A percentile compares a stretch with the other conserved stretches of the same genome.
phyloP scores from a whole-genome alignment of 306 rosid species.

The Cicer cuneatum region DNA sequence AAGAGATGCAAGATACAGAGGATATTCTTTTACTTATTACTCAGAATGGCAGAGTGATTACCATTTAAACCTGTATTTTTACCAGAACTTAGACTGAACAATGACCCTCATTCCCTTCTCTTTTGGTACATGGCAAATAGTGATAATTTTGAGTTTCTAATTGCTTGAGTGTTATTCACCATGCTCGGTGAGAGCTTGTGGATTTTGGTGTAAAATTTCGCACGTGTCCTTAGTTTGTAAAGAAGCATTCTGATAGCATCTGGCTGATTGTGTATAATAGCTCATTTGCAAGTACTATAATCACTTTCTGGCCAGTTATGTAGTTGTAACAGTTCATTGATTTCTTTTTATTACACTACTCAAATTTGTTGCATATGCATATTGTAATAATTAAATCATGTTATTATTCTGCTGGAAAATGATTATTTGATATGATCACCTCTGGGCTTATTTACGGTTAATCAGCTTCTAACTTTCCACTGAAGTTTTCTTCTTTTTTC shows the following conservation, averaged over 20 bases:
- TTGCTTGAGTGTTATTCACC: constrained; percentile 10
- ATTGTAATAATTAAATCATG: constrained; percentile 29
- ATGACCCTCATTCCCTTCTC: constrained; percentile 16
- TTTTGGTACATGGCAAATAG: constrained; percentile 17
- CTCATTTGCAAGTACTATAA: constrained; percentile 29
- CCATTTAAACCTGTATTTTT: constrained; percentile 1
- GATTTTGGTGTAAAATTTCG: constrained; percentile 1
- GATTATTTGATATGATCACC: constrained; percentile 5
- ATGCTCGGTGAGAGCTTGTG: not conserved
- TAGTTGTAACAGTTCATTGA: constrained; percentile 1
- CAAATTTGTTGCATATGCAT: constrained; percentile 33
- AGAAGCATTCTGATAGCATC: not conserved
- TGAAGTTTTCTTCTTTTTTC: constrained; percentile 18
- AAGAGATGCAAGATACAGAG: constrained; percentile 5
- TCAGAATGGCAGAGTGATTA: not conserved
- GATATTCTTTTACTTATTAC: constrained; percentile 4
- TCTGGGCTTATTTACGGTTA: constrained; percentile 33
- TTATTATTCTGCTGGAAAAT: constrained; percentile 12
- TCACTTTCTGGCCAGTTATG: constrained; percentile 9
- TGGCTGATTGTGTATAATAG: not conserved
- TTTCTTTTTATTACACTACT: constrained; percentile 12
- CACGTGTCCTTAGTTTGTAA: not conserved
- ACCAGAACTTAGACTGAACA: constrained; percentile 13
- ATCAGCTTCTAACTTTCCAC: constrained; percentile 23
- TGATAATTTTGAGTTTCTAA: constrained; percentile 1